phyloP scores from a whole-genome alignment of 345 rosid species.

The Salix udensis region DNA sequence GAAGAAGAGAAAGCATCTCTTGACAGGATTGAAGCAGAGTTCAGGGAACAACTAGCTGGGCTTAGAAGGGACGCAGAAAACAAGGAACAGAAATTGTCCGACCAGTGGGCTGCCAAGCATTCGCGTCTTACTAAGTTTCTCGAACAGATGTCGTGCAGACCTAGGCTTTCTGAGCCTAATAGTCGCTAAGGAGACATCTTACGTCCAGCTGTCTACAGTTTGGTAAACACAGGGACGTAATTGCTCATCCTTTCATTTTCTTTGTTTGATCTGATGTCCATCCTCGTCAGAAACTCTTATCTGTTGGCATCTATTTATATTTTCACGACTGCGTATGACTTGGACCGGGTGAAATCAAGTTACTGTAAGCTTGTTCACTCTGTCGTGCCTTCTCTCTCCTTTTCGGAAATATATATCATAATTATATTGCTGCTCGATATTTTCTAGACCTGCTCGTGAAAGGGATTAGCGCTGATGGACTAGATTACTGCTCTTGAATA shows the following conservation, averaged over 20 bases:
- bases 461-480: too few relatives aligned
- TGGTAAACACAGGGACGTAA: not conserved
- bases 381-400: too few relatives aligned
- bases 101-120: constrained; percentile 81
- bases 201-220: not conserved
- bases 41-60: constrained; percentile 65
- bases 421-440: too few relatives aligned
- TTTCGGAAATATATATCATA: too few relatives aligned
- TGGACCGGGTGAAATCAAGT: too few relatives aligned
- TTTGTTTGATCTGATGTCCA: constrained; percentile 3
- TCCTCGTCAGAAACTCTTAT: not conserved
- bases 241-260: not conserved
- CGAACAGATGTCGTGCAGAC: constrained; percentile 67
- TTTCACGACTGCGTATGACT: too few relatives aligned
- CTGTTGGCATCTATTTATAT: too few relatives aligned
- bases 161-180: constrained; percentile 41
- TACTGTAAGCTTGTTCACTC: too few relatives aligned
- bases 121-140: constrained; percentile 65
- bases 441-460: too few relatives aligned
- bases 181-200: constrained; percentile 29
- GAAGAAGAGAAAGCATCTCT: constrained; percentile 75
- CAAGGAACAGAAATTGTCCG: constrained; percentile 85
- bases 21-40: constrained; percentile 82
- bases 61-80: constrained; percentile 80
- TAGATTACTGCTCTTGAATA: too few relatives aligned